Conservation (phyloP, 495 filamentous ascomycete genomes). For the Aspergillus sclerotiicarbonarius region DNA sequence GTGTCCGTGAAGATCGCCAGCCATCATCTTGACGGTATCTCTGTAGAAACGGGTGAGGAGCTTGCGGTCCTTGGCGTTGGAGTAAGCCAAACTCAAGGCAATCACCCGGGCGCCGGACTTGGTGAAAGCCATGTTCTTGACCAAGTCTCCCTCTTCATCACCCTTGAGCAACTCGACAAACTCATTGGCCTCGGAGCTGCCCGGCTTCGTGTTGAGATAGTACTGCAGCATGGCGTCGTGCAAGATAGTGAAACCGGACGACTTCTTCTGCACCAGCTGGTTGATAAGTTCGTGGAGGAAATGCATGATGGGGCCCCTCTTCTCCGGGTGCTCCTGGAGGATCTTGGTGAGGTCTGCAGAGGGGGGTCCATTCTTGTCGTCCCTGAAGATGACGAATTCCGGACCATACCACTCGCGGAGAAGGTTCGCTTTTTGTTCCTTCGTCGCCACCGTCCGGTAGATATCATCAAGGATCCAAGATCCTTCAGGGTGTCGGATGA, state of each 20-base stretch:
- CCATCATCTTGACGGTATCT: constrained; percentile 78
- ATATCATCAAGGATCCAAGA: constrained; percentile 97
- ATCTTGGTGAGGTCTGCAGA: constrained; percentile 68
- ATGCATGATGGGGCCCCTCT: constrained; percentile 80
- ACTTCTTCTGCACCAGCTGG: constrained; percentile 88
- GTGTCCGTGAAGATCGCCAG: constrained; percentile 73
- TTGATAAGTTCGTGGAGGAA: constrained; percentile 83
- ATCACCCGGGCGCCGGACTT: constrained; percentile 80
- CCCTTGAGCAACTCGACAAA: constrained; percentile 88
- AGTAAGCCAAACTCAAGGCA: constrained; percentile 75
- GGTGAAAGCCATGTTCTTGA: constrained; percentile 95
- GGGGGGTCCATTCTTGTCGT: constrained; percentile 42
- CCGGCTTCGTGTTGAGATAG: constrained; percentile 73
- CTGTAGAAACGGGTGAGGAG: constrained; percentile 81
- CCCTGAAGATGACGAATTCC: constrained; percentile 81
- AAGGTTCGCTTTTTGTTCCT: constrained; percentile 76
- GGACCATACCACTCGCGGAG: constrained; percentile 96
- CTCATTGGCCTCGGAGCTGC: constrained; percentile 75
- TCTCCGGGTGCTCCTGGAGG: constrained; percentile 72
- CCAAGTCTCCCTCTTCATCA: constrained; percentile 81
- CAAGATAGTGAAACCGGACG: constrained; percentile 91
- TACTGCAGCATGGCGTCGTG: constrained; percentile 99
- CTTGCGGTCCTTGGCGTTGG: constrained; percentile 90
- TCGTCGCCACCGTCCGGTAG: constrained; percentile 80
- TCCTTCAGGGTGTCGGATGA: constrained; percentile 94